Evolutionary conservation across 2,329 filamentous ascomycete species (phyloP), one percentile per base, ranked within the genome.

Genomic region (Tolypocladium pustulatum): DNA sequence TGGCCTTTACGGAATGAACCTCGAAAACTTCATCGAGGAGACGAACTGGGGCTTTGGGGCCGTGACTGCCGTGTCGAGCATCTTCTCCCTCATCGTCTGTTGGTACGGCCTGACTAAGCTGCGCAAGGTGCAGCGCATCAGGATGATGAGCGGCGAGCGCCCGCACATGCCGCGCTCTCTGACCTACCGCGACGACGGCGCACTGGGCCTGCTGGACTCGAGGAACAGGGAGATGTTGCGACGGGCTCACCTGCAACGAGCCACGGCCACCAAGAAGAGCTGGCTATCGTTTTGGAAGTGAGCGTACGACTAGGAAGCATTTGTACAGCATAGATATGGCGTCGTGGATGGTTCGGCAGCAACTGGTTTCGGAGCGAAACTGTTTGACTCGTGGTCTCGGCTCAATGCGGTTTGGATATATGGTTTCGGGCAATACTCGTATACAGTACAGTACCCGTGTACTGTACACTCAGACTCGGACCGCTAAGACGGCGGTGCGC

Each of bases 1-100:
- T 10, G 92, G 92, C n/a, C 85, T 99, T n/a, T 99, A 97, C 80
- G 94, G 94, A 66, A 97, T 97, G 92, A 99, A 99, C 76, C 78
- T 99, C 63, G 95, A 97, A 71, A 97, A 97, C 75, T 97, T 97
- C 73, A 91, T 97, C 66, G 94, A 99, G 76, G 93, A 97, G 71
- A 92, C 89, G 1, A 84, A 90, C 72, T 83, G 90, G 72, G 94
- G 93, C 13, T 97, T 99, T 71, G 81, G 81, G 54, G 83, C 83
- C 57, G 86, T 99, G 61, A 90, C 88, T 2, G 79, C 77, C 22
- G 77, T 83, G 61, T 95, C 90, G 59, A 81, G 87, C 59, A 67
- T 87, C 59, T 86, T 92, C 71, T 90, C 90, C 17, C 81, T 87
- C 58, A 66, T 92, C 10, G 89, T 96, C 56, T 93, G 89, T 75